Base-by-base conservation (phyloP, 768 basidiomycete genomes). In the Roridomyces roridus region DNA sequence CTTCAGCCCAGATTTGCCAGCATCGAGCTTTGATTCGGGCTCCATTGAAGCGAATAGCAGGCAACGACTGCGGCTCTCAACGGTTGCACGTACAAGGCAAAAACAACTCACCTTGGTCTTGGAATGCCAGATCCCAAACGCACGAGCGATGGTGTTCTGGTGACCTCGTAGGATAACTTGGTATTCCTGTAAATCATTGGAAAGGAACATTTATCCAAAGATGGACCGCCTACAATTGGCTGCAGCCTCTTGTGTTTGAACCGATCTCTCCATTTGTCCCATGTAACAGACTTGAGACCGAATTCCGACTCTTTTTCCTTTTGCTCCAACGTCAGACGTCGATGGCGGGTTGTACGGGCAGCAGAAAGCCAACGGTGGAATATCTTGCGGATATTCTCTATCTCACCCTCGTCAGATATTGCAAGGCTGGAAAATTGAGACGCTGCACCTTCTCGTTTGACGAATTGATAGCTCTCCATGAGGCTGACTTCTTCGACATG, bases 381-480 rank as follows among this genome's bases (percentile, higher is more conserved):
- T 64, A 84, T 76, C 34, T 84, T 84, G 41, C 85, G 84, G 63
- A 87, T 78, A 51, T 76, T 80, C 68, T 93, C 92, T 93, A 64
- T 15, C 31, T 34, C 34, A 45, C 26, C 9, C 24, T n/a, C 44
- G 40, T 56, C 62, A 29, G 55, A 12, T 43, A 12, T 41, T 26
- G 53, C 25, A 25, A 36, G 55, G 29, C 51, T 53, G 12, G 29
- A 28, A 21, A 45, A 23, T 34, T 15, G 51, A 41, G 40, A 47
- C 55, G 34, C 72, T 15, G 34, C 65, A 86, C 92, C 92, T 80
- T 92, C 91, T 40, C 82, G 82, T 70, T 91, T 92, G 41, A 94
- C 85, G 57, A 89, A 81, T 53, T 87, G 82, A 70, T 92, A 91
- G 66, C 90, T 93, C 66, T 92, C 87, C 82, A 94, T 85, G n/a